These are phyloP conservation scores for Rhizopus arrhizus DNA, from an alignment of 371 early-diverging fungal species.

Conservation along the genomic window DNA sequence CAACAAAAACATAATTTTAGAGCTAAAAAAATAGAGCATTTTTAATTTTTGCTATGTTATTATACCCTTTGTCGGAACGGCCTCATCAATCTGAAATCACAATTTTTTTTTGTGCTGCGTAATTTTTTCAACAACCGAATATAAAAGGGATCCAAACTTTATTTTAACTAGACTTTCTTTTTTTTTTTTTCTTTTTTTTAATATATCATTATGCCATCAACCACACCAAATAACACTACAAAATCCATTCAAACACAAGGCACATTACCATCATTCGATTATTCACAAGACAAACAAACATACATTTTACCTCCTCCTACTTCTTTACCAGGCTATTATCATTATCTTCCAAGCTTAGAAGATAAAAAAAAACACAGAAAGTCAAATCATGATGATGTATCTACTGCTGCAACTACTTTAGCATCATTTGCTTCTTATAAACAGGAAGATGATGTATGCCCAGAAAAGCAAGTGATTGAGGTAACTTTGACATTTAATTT, in stretches of 20 bases:
- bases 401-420: slow-evolving; percentile 45
- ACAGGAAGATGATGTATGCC: slow-evolving; percentile 22
- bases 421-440: slow-evolving; percentile 40
- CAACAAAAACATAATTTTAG: no score
- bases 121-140: not conserved
- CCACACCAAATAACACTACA: not conserved
- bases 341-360: slow-evolving; percentile 13
- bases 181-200: not conserved
- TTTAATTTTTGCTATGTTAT: not conserved
- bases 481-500: slow-evolving; percentile 27
- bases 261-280: slow-evolving; percentile 29
- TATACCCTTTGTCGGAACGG: not conserved
- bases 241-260: slow-evolving; percentile 6
- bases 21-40: no score
- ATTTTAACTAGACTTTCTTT: slow-evolving; percentile 3
- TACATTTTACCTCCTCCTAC: slow-evolving; percentile 47
- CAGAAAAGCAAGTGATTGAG: slow-evolving; percentile 48
- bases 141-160: not conserved
- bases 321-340: slow-evolving; percentile 37
- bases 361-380: not conserved
- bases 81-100: no score
- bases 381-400: slow-evolving; percentile 32
- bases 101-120: not conserved
- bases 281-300: slow-evolving; percentile 25
- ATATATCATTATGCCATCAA: slow-evolving; percentile 1